Conservation (phyloP, 768 basidiomycete species). For the Strobilomyces echinocephalus region DNA sequence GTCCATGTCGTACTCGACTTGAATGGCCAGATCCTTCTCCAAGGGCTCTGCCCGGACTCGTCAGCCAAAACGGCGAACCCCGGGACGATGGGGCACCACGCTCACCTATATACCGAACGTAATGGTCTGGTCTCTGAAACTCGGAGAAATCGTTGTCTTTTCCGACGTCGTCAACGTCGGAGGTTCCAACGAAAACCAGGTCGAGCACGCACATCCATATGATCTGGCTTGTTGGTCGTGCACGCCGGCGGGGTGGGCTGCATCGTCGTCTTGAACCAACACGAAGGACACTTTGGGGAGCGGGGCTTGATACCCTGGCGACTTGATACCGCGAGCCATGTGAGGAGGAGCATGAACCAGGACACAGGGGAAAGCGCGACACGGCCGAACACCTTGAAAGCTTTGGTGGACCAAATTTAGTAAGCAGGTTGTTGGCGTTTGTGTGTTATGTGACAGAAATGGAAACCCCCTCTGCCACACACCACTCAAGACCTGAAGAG, state of each 20-base stretch:
- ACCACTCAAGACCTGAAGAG: no score
- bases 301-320: slow-evolving; percentile 33
- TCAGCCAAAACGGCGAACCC: not conserved
- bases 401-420: slow-evolving; percentile 16
- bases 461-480: slow-evolving; percentile 5
- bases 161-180: slow-evolving; percentile 16
- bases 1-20: slow-evolving; percentile 99
- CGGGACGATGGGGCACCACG: not conserved
- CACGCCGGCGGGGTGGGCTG: slow-evolving; percentile 57
- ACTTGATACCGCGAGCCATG: slow-evolving; percentile 39
- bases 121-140: slow-evolving; percentile 75
- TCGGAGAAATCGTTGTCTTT: slow-evolving; percentile 66
- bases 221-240: slow-evolving; percentile 57
- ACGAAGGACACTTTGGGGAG: slow-evolving; percentile 68
- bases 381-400: slow-evolving; percentile 5
- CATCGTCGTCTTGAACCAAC: slow-evolving; percentile 59
- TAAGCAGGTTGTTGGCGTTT: slow-evolving; percentile 11
- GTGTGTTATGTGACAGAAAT: slow-evolving; percentile 10
- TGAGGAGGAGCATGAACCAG: slow-evolving; percentile 1
- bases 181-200: not conserved
- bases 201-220: slow-evolving; percentile 64
- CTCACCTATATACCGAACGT: slow-evolving; percentile 87
- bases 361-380: slow-evolving; percentile 20
- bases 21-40: slow-evolving; percentile 84
- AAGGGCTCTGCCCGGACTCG: slow-evolving; percentile 66